Evolutionary conservation across 2,329 filamentous ascomycete genomes (phyloP).

Genomic region (Zasmidium angulare): DNA sequence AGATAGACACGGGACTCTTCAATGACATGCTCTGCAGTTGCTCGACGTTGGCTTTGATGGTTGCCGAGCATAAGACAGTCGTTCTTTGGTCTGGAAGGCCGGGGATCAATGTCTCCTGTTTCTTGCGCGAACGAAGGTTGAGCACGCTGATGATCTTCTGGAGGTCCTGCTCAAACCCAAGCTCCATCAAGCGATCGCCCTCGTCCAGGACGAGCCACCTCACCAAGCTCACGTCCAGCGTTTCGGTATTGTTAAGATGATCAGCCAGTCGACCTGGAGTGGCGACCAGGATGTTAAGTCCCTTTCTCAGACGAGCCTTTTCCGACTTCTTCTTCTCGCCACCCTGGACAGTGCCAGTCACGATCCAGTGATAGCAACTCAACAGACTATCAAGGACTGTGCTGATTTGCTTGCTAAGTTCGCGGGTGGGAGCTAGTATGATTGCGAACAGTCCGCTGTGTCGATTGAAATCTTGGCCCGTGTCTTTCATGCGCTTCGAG

Average conservation of each 20-base stretch:
- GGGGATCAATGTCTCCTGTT: conserved; percentile 59
- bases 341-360: conserved; percentile 79
- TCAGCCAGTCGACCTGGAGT: conserved; percentile 89
- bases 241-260: conserved; percentile 89
- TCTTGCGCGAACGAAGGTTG: conserved; percentile 63
- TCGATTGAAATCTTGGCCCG: conserved; percentile 62
- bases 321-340: conserved; percentile 76
- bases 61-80: conserved; percentile 92
- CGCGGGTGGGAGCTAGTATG: conserved; percentile 88
- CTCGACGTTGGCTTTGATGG: conserved; percentile 97
- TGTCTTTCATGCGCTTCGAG: conserved; percentile 52
- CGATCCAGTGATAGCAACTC: conserved; percentile 89
- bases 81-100: conserved; percentile 73
- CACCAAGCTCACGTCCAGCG: conserved; percentile 81
- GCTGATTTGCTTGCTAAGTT: conserved; percentile 91
- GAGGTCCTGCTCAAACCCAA: conserved; percentile 94
- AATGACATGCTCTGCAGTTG: conserved; percentile 91
- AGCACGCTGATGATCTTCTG: conserved; percentile 81
- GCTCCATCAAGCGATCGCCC: conserved; percentile 96
- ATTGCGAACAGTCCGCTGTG: conserved; percentile 91
- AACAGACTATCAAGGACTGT: conserved; percentile 81
- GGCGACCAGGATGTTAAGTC: conserved; percentile 91
- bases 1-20: conserved; percentile 86
- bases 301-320: conserved; percentile 90
- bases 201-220: conserved; percentile 94